Conservation (phyloP, 371 early-diverging fungal species). For the Mucor indicus region DNA sequence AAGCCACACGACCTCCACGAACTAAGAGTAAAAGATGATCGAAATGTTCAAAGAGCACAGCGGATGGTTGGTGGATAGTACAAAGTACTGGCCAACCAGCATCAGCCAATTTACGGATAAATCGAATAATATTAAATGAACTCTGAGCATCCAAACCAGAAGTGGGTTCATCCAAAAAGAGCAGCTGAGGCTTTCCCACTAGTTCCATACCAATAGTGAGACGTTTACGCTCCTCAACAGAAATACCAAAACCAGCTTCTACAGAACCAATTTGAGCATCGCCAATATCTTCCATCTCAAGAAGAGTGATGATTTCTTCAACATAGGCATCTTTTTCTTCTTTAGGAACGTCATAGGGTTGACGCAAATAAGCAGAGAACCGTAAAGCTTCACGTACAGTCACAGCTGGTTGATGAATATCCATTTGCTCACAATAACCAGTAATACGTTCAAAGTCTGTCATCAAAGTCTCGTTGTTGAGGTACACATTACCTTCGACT, state of each 20-base stretch:
- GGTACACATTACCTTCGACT: conserved; percentile 65
- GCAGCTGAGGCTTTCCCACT: conserved; percentile 70
- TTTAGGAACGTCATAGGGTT: conserved; percentile 54
- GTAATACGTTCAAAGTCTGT: conserved; percentile 69
- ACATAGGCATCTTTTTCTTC: conserved; percentile 64
- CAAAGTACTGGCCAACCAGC: conserved; percentile 68
- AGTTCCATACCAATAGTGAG: conserved; percentile 70
- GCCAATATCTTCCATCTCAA: conserved; percentile 62
- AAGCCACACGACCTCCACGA: conserved; percentile 71
- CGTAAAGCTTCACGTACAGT: conserved; percentile 69
- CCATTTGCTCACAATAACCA: conserved; percentile 85
- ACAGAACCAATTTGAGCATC: conserved; percentile 60
- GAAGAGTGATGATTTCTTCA: conserved; percentile 61
- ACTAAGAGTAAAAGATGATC: conserved; percentile 77
- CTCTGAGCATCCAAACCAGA: conserved; percentile 71
- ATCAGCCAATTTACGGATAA: conserved; percentile 69
- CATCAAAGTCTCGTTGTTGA: conserved; percentile 52
- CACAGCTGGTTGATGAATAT: conserved; percentile 66
- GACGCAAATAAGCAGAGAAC: conserved; percentile 72
- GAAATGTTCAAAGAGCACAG: conserved; percentile 77
- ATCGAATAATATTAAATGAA: conserved; percentile 69
- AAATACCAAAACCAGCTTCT: conserved; percentile 56
- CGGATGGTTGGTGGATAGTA: conserved; percentile 87
- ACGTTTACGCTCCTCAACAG: conserved; percentile 64
- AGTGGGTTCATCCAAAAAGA: conserved; percentile 88